phyloP scores from a whole-genome alignment of 176 grass and related monocot species.

The Triticum urartu region DNA sequence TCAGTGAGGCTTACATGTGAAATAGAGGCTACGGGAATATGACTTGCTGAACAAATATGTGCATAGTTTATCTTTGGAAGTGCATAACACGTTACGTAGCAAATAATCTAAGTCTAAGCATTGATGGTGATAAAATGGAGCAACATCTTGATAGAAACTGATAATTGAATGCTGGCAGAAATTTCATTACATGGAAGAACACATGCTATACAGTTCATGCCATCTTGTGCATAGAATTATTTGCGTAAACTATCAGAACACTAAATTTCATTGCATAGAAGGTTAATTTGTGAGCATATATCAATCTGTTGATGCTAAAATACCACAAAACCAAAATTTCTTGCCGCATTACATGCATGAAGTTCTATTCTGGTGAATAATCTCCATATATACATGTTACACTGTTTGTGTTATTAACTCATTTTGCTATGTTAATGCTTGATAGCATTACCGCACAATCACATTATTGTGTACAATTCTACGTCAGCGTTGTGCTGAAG shows the following conservation, averaged over 20 bases:
- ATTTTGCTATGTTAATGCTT: not conserved
- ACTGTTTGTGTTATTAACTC: not conserved
- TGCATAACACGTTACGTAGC: not conserved
- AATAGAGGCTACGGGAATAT: constrained; percentile 9
- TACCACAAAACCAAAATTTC: not conserved
- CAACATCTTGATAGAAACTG: constrained; percentile 7
- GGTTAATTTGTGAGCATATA: constrained; percentile 16
- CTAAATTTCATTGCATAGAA: no score
- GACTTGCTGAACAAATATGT: constrained; percentile 9
- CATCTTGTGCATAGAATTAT: not conserved
- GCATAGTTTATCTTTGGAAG: constrained; percentile 1
- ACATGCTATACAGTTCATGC: not conserved
- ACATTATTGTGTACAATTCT: constrained; percentile 10
- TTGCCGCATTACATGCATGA: constrained; percentile 3
- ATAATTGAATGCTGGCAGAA: not conserved
- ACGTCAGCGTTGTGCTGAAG: not conserved
- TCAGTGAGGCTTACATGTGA: not conserved
- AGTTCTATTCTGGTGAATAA: constrained; percentile 21
- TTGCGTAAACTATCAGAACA: not conserved
- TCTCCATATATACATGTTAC: constrained; percentile 19
- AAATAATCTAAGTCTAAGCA: not conserved
- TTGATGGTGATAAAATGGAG: constrained; percentile 6
- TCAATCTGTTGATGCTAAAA: constrained; percentile 12
- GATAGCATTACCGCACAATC: not conserved
- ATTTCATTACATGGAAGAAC: constrained; percentile 4